A percentile compares a stretch with the other conserved stretches of the same genome.
Evolutionary conservation across 495 filamentous ascomycete genomes (phyloP).

Genomic region (Friedmanniomyces endolithicus): DNA sequence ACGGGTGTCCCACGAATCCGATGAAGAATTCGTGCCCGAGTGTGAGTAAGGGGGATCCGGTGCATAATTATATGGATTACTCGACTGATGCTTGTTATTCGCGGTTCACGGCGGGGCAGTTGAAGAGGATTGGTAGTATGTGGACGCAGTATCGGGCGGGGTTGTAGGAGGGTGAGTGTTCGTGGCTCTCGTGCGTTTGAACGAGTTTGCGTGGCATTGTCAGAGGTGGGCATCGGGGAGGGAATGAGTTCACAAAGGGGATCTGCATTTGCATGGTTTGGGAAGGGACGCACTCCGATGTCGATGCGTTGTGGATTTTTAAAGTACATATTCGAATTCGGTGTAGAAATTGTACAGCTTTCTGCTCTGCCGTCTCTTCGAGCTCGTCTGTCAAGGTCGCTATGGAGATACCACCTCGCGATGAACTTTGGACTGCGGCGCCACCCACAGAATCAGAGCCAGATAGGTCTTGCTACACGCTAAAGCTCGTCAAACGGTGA

Average conservation of each 20-base stretch:
- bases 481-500: too few relatives aligned
- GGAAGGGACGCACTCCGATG: neutral
- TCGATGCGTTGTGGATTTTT: neutral
- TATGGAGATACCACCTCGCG: too few relatives aligned
- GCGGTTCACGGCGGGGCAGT: constrained; percentile 23
- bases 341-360: constrained; percentile 1
- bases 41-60: constrained; percentile 40
- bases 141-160: constrained; percentile 27
- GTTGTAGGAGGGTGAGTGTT: constrained; percentile 9
- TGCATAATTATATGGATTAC: constrained; percentile 58
- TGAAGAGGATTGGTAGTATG: constrained; percentile 25
- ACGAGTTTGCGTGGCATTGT: neutral
- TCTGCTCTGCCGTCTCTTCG: neutral
- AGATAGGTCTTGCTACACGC: too few relatives aligned
- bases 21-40: constrained; percentile 41
- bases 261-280: neutral
- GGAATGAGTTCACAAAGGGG: too few relatives aligned
- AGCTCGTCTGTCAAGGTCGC: too few relatives aligned
- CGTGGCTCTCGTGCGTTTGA: neutral
- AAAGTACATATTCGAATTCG: neutral
- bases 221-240: neutral
- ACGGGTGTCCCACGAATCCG: constrained; percentile 43
- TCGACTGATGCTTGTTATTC: constrained; percentile 39
- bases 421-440: too few relatives aligned
- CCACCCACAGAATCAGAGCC: too few relatives aligned